phyloP scores from a whole-genome alignment of 2,329 filamentous ascomycete genomes.

The Rutstroemia sydowiana region DNA sequence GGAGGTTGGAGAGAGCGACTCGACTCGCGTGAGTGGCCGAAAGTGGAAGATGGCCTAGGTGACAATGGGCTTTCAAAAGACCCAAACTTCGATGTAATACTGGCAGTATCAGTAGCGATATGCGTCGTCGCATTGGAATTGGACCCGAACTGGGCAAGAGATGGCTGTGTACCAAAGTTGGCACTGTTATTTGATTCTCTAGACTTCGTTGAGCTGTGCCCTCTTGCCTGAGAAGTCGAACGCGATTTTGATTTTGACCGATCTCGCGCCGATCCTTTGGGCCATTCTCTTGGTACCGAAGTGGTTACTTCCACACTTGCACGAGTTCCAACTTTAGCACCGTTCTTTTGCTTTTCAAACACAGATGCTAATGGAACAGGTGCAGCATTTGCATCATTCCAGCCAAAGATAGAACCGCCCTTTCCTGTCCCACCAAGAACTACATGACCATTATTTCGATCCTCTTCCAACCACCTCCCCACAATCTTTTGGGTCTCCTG shows the following conservation, averaged over 20 bases:
- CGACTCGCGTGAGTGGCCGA: not conserved
- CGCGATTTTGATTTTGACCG: conserved; percentile 17
- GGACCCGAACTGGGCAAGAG: conserved; percentile 23
- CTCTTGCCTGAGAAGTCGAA: conserved; percentile 16
- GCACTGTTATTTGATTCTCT: conserved; percentile 4
- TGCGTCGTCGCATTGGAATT: conserved; percentile 3
- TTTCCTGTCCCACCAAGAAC: conserved; percentile 39
- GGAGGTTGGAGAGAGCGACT: not conserved
- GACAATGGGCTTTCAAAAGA: not conserved
- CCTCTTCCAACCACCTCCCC: conserved; percentile 59
- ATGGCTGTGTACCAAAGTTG: conserved; percentile 5
- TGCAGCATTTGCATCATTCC: conserved; percentile 46
- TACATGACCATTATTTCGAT: conserved; percentile 47
- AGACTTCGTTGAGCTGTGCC: conserved; percentile 19
- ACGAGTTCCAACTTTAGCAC: conserved; percentile 13
- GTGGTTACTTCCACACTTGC: conserved; percentile 1
- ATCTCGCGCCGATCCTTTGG: conserved; percentile 18
- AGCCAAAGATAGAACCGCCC: conserved; percentile 50
- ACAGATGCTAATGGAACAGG: conserved; percentile 39
- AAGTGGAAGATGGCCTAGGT: not conserved
- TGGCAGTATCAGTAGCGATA: not conserved
- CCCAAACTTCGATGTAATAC: not conserved
- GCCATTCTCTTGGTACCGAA: conserved; percentile 23
- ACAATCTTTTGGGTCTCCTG: conserved; percentile 50
- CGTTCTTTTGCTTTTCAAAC: conserved; percentile 18